Evolutionary conservation across 257 asterid genomes (phyloP), one percentile per base, ranked within the genome.

Genomic region (Nyctanthes arbortristis): DNA sequence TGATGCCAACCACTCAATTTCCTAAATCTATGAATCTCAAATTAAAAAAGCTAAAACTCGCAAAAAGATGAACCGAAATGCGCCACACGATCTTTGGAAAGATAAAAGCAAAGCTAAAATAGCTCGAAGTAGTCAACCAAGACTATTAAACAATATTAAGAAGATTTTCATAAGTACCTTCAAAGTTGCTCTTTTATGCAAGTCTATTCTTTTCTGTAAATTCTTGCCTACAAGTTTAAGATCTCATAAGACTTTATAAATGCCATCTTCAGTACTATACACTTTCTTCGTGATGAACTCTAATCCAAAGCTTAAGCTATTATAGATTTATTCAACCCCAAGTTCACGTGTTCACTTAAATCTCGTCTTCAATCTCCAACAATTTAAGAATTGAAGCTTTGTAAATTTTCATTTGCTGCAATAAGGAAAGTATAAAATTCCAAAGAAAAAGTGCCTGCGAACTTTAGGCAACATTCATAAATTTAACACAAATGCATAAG

Each of bases 141-240:
- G 20, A 34, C 13, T 35, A 12, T 22, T 56, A 31, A 25, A 74
- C 60, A 70, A 66, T 29, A 61, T 65, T 33, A 58, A 59, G 14
- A 25, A 68, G 33, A n/a, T 14, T 66, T 63, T n/a, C n/a, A n/a
- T n/a, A n/a, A n/a, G n/a, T n/a, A 11, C 27, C 7, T 32, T 32
- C 4, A 32, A 32, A 32, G 35, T 3, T 7, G 35, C 35, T 32
- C 35, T 32, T 7, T 32, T 32, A 4, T 4, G 35, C 35, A 32
- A 3, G 49, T 39, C 14, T 2, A 39, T 11, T n/a, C n/a, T n/a
- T n/a, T n/a, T n/a, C n/a, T n/a, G n/a, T n/a, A 57, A 61, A 36
- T 7, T 12, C 49, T 67, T 71, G 84, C 72, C 73, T 28, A 75
- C 10, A 24, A 3, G 9, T 36, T 31, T 63, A 72, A 75, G 66